A percentile compares a stretch with the other conserved stretches of the same genome.
phyloP scores from a whole-genome alignment of 371 early-diverging fungal species.

The Mucor piriformis region DNA sequence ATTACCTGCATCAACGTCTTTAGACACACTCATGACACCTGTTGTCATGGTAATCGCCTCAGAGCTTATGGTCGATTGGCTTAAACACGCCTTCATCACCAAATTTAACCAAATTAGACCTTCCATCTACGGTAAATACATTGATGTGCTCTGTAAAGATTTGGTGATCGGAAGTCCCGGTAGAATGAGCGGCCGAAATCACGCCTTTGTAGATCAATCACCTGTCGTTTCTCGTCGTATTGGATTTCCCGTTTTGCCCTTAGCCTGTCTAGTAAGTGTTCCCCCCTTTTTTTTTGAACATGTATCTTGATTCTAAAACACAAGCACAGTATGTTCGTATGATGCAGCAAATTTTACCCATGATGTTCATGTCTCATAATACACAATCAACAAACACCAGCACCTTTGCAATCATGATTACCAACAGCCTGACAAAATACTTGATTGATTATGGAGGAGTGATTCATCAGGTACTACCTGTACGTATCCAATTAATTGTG shows the following conservation, averaged over 20 bases:
- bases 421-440: conserved; percentile 23
- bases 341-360: conserved; percentile 70
- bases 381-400: conserved; percentile 8
- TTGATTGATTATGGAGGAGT: conserved; percentile 30
- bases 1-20: conserved; percentile 56
- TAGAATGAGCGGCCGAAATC: conserved; percentile 41
- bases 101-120: conserved; percentile 96
- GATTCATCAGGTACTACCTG: conserved; percentile 30
- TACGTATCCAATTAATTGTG: conserved; percentile 32
- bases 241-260: conserved; percentile 88
- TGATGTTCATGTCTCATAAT: conserved; percentile 53
- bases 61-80: conserved; percentile 95
- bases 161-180: conserved; percentile 71
- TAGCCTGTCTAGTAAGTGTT: conserved; percentile 78
- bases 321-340: conserved; percentile 59
- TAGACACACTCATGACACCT: conserved; percentile 75
- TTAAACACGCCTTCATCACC: conserved; percentile 97
- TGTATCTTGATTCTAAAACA: neutral
- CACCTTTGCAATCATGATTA: conserved; percentile 27
- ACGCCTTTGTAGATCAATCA: conserved; percentile 78
- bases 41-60: conserved; percentile 84
- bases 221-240: conserved; percentile 88
- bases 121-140: conserved; percentile 82
- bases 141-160: conserved; percentile 88
- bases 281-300: neutral